These are phyloP conservation scores for Fistulifera solaris DNA, from an alignment of 108 stramenopile species.

Conservation along the genomic window DNA sequence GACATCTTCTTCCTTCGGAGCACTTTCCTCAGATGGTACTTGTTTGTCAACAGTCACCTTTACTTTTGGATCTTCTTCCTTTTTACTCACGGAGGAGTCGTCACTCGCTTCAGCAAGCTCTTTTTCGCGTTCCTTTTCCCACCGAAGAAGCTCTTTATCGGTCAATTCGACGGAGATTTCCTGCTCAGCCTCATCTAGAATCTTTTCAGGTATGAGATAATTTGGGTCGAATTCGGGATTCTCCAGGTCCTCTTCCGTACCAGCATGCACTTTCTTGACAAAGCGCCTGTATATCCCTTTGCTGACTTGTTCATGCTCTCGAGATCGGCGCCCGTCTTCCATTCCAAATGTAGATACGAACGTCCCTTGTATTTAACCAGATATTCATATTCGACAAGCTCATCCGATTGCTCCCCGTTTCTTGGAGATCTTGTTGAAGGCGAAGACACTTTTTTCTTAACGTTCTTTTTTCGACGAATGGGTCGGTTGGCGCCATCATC, in stretches of 20 bases:
- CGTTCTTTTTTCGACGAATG: neutral
- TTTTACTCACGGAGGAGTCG: constrained; percentile 14
- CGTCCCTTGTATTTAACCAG: constrained; percentile 92
- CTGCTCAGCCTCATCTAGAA: constrained; percentile 81
- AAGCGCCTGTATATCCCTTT: constrained; percentile 76
- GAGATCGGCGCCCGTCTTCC: constrained; percentile 77
- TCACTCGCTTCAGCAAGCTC: constrained; percentile 42
- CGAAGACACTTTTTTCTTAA: constrained; percentile 9
- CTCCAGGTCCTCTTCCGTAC: constrained; percentile 69
- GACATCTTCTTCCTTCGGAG: constrained; percentile 12
- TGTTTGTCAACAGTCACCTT: neutral
- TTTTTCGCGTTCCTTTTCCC: constrained; percentile 71
- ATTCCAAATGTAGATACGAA: constrained; percentile 86
- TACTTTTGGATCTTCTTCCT: constrained; percentile 13
- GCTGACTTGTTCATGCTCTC: constrained; percentile 81
- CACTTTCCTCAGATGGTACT: constrained; percentile 12
- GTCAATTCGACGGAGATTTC: constrained; percentile 70
- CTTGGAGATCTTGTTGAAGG: constrained; percentile 9
- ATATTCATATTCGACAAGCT: constrained; percentile 84
- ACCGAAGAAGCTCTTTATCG: constrained; percentile 71
- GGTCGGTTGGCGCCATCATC: constrained; percentile 24
- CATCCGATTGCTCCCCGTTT: constrained; percentile 12
- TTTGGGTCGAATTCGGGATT: constrained; percentile 80
- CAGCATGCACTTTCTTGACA: constrained; percentile 73
- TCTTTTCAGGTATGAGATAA: constrained; percentile 69